Evolutionary conservation across 179 eudicot genomes (phyloP).

Genomic region (Pouteria campechiana): DNA sequence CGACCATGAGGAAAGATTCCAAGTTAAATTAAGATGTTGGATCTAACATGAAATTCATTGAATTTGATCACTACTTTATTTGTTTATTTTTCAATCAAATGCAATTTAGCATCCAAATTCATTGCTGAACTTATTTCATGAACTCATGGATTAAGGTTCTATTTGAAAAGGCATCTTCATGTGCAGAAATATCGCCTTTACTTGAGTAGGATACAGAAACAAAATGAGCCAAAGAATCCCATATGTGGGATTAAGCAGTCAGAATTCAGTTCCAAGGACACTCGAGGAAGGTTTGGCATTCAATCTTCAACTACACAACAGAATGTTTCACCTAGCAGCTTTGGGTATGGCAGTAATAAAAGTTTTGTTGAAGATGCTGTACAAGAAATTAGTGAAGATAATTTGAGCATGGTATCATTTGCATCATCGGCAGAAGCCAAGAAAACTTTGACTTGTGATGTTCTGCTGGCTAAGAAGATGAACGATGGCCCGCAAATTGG

Average conservation of each 20-base stretch:
- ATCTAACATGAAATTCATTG: too few species aligned
- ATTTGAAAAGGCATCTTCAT: slow-evolving; percentile 4
- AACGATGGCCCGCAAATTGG: slow-evolving; percentile 15
- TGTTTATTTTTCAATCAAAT: too few species aligned
- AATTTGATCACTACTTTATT: too few species aligned
- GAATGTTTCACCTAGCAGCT: slow-evolving; percentile 19
- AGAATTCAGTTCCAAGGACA: slow-evolving; percentile 33
- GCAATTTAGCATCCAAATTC: too few species aligned
- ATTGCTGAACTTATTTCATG: too few species aligned
- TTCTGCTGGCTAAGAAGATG: slow-evolving; percentile 27
- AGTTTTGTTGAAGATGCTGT: slow-evolving; percentile 18
- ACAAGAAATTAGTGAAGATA: slow-evolving; percentile 19
- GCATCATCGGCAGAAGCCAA: slow-evolving; percentile 29
- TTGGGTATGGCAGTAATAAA: slow-evolving; percentile 16
- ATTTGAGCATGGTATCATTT: slow-evolving; percentile 18
- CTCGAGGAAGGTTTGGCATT: slow-evolving; percentile 23
- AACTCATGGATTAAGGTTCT: not conserved
- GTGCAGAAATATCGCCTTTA: slow-evolving; percentile 97
- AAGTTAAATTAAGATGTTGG: too few species aligned
- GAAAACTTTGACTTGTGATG: slow-evolving; percentile 15
- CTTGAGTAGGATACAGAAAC: slow-evolving; percentile 64
- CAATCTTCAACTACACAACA: slow-evolving; percentile 28
- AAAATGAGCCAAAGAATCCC: slow-evolving; percentile 38
- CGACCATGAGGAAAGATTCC: too few species aligned
- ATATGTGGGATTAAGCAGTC: slow-evolving; percentile 30